Percentiles rank a stretch among this genome's conserved stretches.
Evolutionary conservation across 2,329 filamentous ascomycete species (phyloP).

Genomic region (Cladophialophora psammophila): DNA sequence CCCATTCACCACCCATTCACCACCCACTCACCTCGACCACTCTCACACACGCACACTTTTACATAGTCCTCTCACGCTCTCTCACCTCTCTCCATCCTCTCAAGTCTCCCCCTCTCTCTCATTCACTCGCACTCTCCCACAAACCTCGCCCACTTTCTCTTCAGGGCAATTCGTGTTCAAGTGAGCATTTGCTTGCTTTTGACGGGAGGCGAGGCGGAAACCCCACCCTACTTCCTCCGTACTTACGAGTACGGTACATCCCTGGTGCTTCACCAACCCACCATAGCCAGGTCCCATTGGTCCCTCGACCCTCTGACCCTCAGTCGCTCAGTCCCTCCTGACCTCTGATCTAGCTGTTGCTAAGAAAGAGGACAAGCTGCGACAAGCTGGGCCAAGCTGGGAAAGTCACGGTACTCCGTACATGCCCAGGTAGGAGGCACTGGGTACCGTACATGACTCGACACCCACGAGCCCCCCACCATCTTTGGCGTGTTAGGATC

Average conservation of each 20-base stretch:
- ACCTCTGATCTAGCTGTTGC: background rate
- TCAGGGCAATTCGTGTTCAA: background rate
- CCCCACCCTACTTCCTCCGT: background rate
- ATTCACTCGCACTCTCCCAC: background rate
- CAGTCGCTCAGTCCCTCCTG: background rate
- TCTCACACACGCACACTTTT: background rate
- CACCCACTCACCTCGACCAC: background rate
- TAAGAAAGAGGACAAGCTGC: background rate
- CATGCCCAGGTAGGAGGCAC: too few species aligned
- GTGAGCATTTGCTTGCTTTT: background rate
- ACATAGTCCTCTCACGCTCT: background rate
- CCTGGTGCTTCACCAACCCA: background rate
- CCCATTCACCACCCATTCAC: too few species aligned
- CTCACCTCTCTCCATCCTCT: background rate
- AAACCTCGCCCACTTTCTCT: background rate
- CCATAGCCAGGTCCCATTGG: background rate
- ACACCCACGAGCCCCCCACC: background rate
- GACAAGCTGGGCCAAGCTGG: background rate
- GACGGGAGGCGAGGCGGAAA: background rate
- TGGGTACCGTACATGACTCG: slow-evolving; percentile 10
- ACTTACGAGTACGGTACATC: background rate
- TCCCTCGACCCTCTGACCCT: background rate
- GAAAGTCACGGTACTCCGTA: background rate
- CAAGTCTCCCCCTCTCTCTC: background rate
- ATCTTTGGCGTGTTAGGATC: slow-evolving; percentile 8